Base-by-base conservation (phyloP, 164 flowering plant genomes). In the Aristolochia californica region DNA sequence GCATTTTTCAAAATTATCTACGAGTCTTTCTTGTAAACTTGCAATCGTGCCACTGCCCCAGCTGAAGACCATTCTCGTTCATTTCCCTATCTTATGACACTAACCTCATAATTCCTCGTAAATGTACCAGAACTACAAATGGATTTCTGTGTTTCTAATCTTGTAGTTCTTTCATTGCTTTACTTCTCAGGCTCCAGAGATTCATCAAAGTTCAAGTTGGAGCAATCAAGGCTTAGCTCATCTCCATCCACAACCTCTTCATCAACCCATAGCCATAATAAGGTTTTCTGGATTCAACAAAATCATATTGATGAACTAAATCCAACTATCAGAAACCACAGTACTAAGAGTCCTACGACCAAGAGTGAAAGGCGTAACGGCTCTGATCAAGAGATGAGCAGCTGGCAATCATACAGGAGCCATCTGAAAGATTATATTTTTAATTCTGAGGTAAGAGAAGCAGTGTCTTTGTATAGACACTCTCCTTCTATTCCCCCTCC, bases 401-500 rank as follows among this genome's bases (percentile, higher is more conserved):
- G 57, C 55, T 30, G 34, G 27, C 43, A 43, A 54, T 49, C 68
- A 58, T 13, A 7, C 45, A 13, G 26, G 62, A 56, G 43, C 55
- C 57, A 50, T 54, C 53, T 26, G 2, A 67, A 47, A 61, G 69
- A 69, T 27, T 64, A 72, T 13, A 27, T 60, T 59, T 50, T 43
- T 40, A 71, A 62, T 49, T 70, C 77, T 18, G 69, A 69, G 66
- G 75, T 80, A 44, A 72, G 88, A 64, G 75, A 77, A 54, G 81
- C 84, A 40, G 76, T 83, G 25, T 74, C 84, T 47, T 28, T 84
- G 20, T 65, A 74, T 22, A 75, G 80, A 71, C 66, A 15, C 43
- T 58, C 70, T 28, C 77, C 82, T 57, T 75, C 89, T 40, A 62
- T 61, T 52, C 95, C 93, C 48, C 98, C 97, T 49, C 98, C 97